These are phyloP conservation scores for Soucietia sequanensis DNA, from an alignment of 805 yeast species.

Conservation along the genomic window DNA sequence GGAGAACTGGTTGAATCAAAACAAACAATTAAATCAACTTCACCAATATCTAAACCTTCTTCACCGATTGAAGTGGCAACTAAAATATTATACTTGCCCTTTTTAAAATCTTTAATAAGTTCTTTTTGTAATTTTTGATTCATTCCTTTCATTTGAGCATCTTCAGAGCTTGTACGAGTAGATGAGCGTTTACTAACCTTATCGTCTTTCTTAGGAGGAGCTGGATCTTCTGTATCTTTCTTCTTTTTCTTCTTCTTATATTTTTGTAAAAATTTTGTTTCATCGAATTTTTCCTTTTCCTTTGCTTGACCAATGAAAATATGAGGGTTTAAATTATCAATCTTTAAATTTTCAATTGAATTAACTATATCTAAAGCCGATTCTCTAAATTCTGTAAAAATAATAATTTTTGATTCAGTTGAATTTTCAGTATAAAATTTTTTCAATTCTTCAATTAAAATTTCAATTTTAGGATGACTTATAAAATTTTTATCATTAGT, in stretches of 20 bases:
- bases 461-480: slow-evolving; percentile 74
- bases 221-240: slow-evolving; percentile 14
- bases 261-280: slow-evolving; percentile 45
- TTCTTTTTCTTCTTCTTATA: slow-evolving; percentile 27
- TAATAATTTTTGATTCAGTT: slow-evolving; percentile 68
- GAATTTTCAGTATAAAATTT: slow-evolving; percentile 49
- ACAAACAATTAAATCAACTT: slow-evolving; percentile 90
- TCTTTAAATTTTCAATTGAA: slow-evolving; percentile 44
- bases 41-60: slow-evolving; percentile 98
- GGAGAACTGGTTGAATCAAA: slow-evolving; percentile 94
- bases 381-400: slow-evolving; percentile 86
- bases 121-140: slow-evolving; percentile 84
- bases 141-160: slow-evolving; percentile 84
- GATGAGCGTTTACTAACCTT: slow-evolving; percentile 15
- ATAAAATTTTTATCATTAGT: slow-evolving; percentile 37
- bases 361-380: slow-evolving; percentile 86
- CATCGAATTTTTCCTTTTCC: slow-evolving; percentile 69
- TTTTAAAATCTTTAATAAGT: slow-evolving; percentile 68
- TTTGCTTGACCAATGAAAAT: slow-evolving; percentile 91
- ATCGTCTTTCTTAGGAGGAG: slow-evolving; percentile 20
- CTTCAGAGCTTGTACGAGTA: slow-evolving; percentile 57
- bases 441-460: slow-evolving; percentile 54
- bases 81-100: slow-evolving; percentile 70
- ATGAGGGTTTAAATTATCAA: slow-evolving; percentile 55
- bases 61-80: slow-evolving; percentile 98